A percentile compares a stretch with the other conserved stretches of the same genome.
These are phyloP conservation scores for Fusarium clavum DNA, from an alignment of 2,329 filamentous ascomycete genomes.

Conservation along the genomic window DNA sequence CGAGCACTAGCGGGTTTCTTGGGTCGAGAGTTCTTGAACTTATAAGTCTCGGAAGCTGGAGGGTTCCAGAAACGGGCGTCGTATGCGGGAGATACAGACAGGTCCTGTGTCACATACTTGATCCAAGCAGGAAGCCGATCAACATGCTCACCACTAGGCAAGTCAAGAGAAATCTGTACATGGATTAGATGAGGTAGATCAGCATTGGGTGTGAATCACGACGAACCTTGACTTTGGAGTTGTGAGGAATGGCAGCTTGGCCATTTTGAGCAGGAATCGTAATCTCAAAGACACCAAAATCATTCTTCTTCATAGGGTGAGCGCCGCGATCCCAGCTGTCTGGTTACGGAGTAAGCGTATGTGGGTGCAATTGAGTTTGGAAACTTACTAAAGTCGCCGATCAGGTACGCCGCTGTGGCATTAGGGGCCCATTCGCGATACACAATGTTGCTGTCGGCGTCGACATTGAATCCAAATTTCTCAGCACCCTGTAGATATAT, in stretches of 20 bases:
- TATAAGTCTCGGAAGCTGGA: conserved; percentile 78
- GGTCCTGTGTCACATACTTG: conserved; percentile 94
- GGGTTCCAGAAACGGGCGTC: conserved; percentile 99
- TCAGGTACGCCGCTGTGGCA: conserved; percentile 83
- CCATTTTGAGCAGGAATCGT: conserved; percentile 78
- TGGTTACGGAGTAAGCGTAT: conserved; percentile 54
- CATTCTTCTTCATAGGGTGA: conserved; percentile 87
- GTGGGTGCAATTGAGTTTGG: background rate
- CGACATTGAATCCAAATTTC: conserved; percentile 85
- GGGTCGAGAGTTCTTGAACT: conserved; percentile 85
- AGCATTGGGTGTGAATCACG: background rate
- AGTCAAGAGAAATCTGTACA: conserved; percentile 80
- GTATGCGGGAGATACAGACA: conserved; percentile 89
- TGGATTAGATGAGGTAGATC: conserved; percentile 11
- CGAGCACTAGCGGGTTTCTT: conserved; percentile 87
- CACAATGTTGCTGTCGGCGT: conserved; percentile 82
- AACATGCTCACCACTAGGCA: conserved; percentile 81
- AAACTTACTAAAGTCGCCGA: conserved; percentile 90
- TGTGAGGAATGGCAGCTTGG: conserved; percentile 84
- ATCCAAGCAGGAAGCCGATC: conserved; percentile 97
- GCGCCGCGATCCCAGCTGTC: conserved; percentile 88
- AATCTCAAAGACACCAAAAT: conserved; percentile 89
- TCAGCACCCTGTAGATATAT: conserved; percentile 75
- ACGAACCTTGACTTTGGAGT: conserved; percentile 92
- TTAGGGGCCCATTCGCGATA: conserved; percentile 98